Percentiles rank a stretch among this genome's conserved stretches.
phyloP scores from a whole-genome alignment of 306 rosid species.

The Prunus fruticosa region DNA sequence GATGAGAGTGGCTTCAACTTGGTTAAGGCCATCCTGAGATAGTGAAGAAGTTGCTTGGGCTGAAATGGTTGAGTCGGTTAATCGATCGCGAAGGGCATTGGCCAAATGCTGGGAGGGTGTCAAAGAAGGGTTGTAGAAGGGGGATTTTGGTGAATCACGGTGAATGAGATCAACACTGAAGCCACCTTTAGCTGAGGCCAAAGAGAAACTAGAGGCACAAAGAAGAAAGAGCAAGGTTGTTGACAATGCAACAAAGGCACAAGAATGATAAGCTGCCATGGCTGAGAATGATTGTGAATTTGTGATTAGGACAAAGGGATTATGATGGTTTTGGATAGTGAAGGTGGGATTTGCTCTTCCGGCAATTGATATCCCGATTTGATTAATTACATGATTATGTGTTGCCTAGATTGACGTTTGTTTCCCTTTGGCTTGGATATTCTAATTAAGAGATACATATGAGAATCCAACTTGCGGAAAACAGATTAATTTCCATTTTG shows the following conservation, averaged over 20 bases:
- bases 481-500: too few species aligned
- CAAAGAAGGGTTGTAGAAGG: slow-evolving; percentile 29
- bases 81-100: slow-evolving; percentile 34
- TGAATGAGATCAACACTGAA: slow-evolving; percentile 48
- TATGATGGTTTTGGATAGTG: neutral
- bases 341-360: neutral
- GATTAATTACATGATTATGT: neutral
- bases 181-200: neutral
- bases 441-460: too few species aligned
- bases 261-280: slow-evolving; percentile 5
- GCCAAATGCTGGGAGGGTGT: slow-evolving; percentile 23
- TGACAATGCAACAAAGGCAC: neutral
- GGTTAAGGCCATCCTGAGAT: neutral
- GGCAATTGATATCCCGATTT: neutral
- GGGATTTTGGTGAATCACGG: slow-evolving; percentile 52
- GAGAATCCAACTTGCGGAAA: too few species aligned
- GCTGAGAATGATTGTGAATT: neutral
- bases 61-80: neutral
- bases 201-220: neutral
- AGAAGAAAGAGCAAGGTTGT: neutral
- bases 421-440: neutral
- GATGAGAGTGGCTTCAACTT: neutral
- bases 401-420: neutral
- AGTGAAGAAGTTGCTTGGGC: neutral
- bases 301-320: neutral